Base-by-base conservation (phyloP, 2,329 filamentous ascomycete species). In the Colletotrichum limetticola region DNA sequence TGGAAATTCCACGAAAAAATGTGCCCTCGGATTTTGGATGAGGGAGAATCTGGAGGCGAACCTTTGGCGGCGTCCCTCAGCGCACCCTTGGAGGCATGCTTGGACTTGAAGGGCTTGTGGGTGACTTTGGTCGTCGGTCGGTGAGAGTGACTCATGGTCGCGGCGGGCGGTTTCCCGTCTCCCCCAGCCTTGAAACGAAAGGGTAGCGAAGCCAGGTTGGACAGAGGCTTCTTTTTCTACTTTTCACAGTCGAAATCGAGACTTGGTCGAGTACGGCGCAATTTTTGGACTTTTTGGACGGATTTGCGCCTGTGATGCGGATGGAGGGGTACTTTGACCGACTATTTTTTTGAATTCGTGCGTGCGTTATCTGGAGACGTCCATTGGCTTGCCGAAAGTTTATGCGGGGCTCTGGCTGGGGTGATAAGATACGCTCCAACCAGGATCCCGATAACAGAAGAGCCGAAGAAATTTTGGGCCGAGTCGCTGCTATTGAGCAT, bases 21-120 rank as follows among this genome's bases (percentile, higher is more conserved):
- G 14, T 4, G 52, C 37, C 24, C n/a, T 35, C 11, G 12, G 62
- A 5, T 28, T 30, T 9, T 28, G 32, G 30, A 24, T 26, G 42
- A 42, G 66, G 55, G n/a, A 28, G 46, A 12, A 7, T 58, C 58
- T 70, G 58, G 26, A 35, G 56, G 75, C 78, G 66, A 83, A 95
- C 94, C 95, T 87, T 98, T 98, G 72, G 91, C 89, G 76, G 91
- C 88, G 76, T 98, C 94, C 81, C 97, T 95, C 80, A 98, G 83
- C 71, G 94, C 90, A 79, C 94, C 92, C 83, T 98, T 98, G 74
- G 94, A 95, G 53, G 95, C 91, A 86, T 98, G 95, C 81, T 92
- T 92, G 52, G 94, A 95, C 85, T 99, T 99, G 89, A 95, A 99
- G 30, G 92, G 83, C 87, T 99, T 99, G 85, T 98, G 92, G 76